Evolutionary conservation across 2,329 filamentous ascomycete genomes (phyloP), one percentile per base, ranked within the genome.

Genomic region (Ophiocordyceps polyrhachis-furcata): DNA sequence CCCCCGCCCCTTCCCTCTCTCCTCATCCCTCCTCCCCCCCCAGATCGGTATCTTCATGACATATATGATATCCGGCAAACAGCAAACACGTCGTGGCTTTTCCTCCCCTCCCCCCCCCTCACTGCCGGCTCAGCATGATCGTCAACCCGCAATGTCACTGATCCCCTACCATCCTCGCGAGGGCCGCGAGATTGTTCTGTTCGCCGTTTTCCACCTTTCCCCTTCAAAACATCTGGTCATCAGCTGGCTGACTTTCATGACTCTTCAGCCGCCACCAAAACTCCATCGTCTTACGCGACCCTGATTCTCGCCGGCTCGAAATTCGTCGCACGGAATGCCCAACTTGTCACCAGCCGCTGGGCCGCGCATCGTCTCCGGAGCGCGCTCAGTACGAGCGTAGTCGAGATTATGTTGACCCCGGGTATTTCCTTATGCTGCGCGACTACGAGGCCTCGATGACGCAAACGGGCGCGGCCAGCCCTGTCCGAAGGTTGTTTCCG

Each of bases 341-440:
- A n/a, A 85, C 86, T 55, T 95, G 89, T 59, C 84, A 87, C 58
- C 81, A 83, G 44, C 77, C 85, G 17, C 72, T 79, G 61, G 59
- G 70, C 50, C 56, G 57, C 20, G 47, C 60, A 58, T 37, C 59
- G 58, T 32, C 73, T 38, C 62, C 70, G 44, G 70, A 75, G 20
- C 63, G 66, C 29, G 59, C 66, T 49, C 50, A 57, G 5, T 61
- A 55, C 45, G 60, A 55, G 40, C 54, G 62, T 29, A 56, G 60
- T 43, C 63, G 65, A 31, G 72, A 81, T 43, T 96, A 88, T 58
- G 83, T 95, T 53, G 81, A 88, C 55, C 88, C 88, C 2, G 78
- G 87, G 44, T 98, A 98, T 67, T 98, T 98, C 62, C 85, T 85
- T 55, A 88, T 96, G 82, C 78, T 98, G 38, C 82, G 78, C 62